Base-by-base conservation (phyloP, 2,329 filamentous ascomycete species). In the Metarhizium robertsii region DNA sequence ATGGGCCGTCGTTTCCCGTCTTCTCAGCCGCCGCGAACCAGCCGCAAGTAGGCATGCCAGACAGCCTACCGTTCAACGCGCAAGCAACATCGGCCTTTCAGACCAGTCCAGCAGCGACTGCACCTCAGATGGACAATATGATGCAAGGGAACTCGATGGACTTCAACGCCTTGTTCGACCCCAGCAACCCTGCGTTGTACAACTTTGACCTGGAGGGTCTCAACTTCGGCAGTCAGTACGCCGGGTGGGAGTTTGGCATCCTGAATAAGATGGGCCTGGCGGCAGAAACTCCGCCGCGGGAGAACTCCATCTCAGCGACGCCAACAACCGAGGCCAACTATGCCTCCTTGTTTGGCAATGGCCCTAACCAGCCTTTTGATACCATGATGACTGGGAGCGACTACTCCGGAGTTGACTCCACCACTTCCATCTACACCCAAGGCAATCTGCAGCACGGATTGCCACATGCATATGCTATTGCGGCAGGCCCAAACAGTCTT, bases 141-240 rank as follows among this genome's bases (percentile, higher is more conserved):
- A 78, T 76, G 62, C 76, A 74, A 62, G 71, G 73, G 16, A 80
- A 79, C 48, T 60, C 68, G 58, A 72, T 81, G 66, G 72, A 72
- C 53, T 83, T 84, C 62, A 77, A 77, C 43, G 74, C 80, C 55
- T 78, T 95, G 34, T 96, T 96, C 65, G 92, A 96, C 63, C 90
- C 90, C 0, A 94, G 89, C 66, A 94, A 97, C 67, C 90, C 92
- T 3, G 88, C 91, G 0, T 74, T 96, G 55, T 96, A 95, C 79
- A 96, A 96, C 68, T 96, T 97, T 69, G 92, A 97, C 68, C 83
- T 96, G 11, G 91, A 95, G 55, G 91, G 90, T 57, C 81, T 96
- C 68, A 73, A 74, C 55, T 99, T 97, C 69, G 92, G 91, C 55
- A 97, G 94, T 67, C 90, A 95, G 61, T 99, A 97, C 67, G 92